These are phyloP conservation scores for Plasmodium gonderi DNA, from an alignment of 169 alveolate species.

Conservation along the genomic window DNA sequence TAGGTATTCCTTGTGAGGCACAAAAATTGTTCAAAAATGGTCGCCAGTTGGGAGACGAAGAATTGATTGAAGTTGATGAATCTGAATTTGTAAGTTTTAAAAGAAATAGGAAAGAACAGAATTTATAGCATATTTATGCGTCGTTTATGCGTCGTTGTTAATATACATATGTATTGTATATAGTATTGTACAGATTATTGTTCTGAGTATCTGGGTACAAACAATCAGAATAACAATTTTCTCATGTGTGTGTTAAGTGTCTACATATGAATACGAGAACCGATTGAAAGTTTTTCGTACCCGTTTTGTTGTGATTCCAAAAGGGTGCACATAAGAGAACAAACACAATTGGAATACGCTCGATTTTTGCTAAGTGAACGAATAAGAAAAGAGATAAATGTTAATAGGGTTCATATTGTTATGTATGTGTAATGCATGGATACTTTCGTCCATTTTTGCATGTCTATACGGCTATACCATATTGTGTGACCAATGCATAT, in stretches of 20 bases:
- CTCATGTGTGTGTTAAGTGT: neutral
- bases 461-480: neutral
- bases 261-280: neutral
- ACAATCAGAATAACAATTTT: neutral
- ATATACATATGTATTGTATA: neutral
- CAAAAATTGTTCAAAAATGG: constrained; percentile 67
- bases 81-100: constrained; percentile 60
- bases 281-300: neutral
- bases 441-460: no score
- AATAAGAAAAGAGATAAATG: neutral
- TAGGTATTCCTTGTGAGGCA: constrained; percentile 71
- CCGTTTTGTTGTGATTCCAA: neutral
- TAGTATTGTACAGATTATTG: neutral
- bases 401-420: neutral
- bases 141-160: neutral
- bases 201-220: no score
- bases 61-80: constrained; percentile 27
- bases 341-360: neutral
- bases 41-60: constrained; percentile 70
- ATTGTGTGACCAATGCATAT: neutral
- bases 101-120: neutral
- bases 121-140: no score
- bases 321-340: neutral
- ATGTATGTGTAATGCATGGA: neutral
- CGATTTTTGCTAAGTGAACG: neutral